Percentiles rank a stretch among this genome's conserved stretches.
phyloP scores from a whole-genome alignment of 305 asterid genomes.

The Stenogyne calaminthoides region DNA sequence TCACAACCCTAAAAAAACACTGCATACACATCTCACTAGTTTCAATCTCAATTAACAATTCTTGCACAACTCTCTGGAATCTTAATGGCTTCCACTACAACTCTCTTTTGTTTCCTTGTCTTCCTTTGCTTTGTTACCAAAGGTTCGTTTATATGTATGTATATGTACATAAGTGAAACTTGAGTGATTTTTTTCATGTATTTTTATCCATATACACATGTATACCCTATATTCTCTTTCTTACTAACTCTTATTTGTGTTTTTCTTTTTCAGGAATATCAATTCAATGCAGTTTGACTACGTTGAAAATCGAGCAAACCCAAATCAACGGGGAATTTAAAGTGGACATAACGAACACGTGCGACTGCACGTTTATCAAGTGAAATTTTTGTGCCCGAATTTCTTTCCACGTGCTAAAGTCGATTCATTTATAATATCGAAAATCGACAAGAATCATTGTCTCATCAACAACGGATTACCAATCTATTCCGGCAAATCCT shows the following conservation, averaged over 20 bases:
- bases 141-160: background rate
- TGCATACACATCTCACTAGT: background rate
- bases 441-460: background rate
- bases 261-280: background rate
- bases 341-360: background rate
- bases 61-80: background rate
- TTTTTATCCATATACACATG: no score
- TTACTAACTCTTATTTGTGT: no score
- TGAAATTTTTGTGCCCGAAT: background rate
- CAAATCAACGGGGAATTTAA: background rate
- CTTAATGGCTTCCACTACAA: background rate
- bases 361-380: background rate
- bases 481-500: background rate
- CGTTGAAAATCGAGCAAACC: background rate
- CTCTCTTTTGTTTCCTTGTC: background rate
- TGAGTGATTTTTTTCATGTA: no score
- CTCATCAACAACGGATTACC: background rate
- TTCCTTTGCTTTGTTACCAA: background rate
- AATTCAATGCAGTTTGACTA: background rate
- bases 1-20: no score
- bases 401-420: background rate
- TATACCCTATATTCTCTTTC: no score
- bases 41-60: no score
- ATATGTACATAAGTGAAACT: background rate
- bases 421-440: background rate